A percentile compares a stretch with the other conserved stretches of the same genome.
phyloP scores from a whole-genome alignment of 2,329 filamentous ascomycete genomes.

The Epichloe coenophiala region DNA sequence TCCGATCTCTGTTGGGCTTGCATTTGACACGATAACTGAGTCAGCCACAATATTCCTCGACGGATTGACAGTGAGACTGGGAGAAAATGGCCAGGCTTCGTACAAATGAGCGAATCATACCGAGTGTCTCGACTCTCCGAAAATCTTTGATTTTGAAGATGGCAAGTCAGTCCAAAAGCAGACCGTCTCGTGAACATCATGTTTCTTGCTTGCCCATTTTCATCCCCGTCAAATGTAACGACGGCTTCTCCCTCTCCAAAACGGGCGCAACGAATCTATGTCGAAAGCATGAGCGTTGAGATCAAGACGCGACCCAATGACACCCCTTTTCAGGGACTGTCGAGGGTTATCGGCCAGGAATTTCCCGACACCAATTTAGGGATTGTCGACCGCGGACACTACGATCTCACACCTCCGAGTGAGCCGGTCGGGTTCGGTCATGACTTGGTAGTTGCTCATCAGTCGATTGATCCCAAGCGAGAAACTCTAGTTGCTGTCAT shows the following conservation, averaged over 20 bases:
- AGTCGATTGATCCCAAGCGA: constrained; percentile 2
- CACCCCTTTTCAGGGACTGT: background rate
- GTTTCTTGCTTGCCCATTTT: background rate
- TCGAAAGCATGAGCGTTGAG: background rate
- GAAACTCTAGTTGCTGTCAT: constrained; percentile 32
- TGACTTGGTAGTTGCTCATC: constrained; percentile 3
- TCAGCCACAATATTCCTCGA: too few species aligned
- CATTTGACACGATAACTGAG: too few species aligned
- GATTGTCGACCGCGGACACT: constrained; percentile 13
- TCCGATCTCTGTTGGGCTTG: too few species aligned
- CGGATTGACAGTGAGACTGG: background rate
- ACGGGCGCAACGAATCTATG: background rate
- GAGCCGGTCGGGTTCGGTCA: constrained; percentile 16
- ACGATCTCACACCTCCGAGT: constrained; percentile 21
- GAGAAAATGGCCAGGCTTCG: background rate
- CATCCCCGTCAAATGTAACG: background rate
- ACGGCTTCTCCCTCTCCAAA: background rate
- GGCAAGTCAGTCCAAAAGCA: background rate
- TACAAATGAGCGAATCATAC: background rate
- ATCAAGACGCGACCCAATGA: background rate
- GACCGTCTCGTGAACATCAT: too few species aligned
- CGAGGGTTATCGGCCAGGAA: background rate
- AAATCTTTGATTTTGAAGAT: background rate
- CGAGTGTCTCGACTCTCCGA: background rate
- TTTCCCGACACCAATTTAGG: background rate